Conservation (phyloP, 108 stramenopile genomes). For the Epithemia pelagica region DNA sequence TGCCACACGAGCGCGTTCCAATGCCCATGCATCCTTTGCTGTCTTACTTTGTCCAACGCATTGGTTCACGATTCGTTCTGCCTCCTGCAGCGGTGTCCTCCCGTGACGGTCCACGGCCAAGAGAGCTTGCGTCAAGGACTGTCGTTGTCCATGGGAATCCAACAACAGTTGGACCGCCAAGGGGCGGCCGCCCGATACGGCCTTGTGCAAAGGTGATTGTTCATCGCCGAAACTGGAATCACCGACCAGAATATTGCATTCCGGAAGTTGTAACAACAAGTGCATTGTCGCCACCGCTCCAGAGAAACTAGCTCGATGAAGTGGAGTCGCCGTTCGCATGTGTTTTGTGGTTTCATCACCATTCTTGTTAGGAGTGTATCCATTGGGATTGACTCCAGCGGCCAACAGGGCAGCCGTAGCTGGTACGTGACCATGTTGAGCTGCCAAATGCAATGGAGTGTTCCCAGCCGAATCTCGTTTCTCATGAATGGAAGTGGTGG, state of each 20-base stretch:
- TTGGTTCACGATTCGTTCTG: conserved; percentile 4
- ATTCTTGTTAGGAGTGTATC: background rate
- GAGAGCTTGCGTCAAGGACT: conserved; percentile 25
- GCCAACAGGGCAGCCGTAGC: conserved; percentile 51
- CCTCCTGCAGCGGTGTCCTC: conserved; percentile 49
- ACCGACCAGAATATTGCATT: conserved; percentile 41
- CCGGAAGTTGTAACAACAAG: conserved; percentile 38
- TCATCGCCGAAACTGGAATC: conserved; percentile 74
- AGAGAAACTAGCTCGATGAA: conserved; percentile 77
- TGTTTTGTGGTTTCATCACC: background rate
- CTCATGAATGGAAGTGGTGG: no score
- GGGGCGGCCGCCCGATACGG: conserved; percentile 71
- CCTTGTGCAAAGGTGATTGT: conserved; percentile 78
- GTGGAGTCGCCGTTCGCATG: conserved; percentile 36
- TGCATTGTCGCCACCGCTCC: conserved; percentile 73
- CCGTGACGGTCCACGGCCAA: conserved; percentile 13
- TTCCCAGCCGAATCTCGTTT: conserved; percentile 22
- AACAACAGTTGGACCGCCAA: conserved; percentile 66
- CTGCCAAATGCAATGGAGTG: conserved; percentile 66
- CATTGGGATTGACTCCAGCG: conserved; percentile 37
- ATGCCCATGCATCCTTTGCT: no score
- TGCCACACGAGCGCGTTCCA: conserved; percentile 43
- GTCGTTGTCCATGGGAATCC: conserved; percentile 24
- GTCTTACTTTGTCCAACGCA: conserved; percentile 14
- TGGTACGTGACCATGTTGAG: conserved; percentile 71